Conservation (phyloP, 352 stramenopile species). For the Phytophthora palmivora region DNA sequence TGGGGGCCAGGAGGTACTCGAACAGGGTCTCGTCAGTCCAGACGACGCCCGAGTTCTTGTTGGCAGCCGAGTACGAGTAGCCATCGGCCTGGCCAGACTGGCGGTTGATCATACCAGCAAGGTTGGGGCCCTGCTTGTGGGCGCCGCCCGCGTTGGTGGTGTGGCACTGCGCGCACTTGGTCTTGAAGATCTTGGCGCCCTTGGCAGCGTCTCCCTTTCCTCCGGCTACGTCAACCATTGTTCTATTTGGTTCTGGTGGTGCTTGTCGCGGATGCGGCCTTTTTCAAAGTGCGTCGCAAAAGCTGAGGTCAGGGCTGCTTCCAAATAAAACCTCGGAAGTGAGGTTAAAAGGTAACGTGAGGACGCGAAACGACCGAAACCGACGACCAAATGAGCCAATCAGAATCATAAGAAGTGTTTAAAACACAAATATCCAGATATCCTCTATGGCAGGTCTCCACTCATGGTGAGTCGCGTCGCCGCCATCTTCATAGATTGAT, state of each 20-base stretch:
- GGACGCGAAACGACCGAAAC: constrained; percentile 34
- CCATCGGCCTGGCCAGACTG: constrained; percentile 96
- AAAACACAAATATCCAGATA: constrained; percentile 1
- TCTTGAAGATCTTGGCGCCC: constrained; percentile 97
- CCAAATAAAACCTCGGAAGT: constrained; percentile 18
- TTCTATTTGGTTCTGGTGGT: constrained; percentile 38
- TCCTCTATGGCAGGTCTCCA: no score
- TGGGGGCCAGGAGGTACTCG: constrained; percentile 98
- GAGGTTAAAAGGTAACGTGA: constrained; percentile 34
- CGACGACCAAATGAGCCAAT: constrained; percentile 18
- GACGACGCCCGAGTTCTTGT: constrained; percentile 98
- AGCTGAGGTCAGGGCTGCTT: constrained; percentile 7
- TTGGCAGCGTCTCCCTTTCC: constrained; percentile 83
- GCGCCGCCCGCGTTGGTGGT: constrained; percentile 88
- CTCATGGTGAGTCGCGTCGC: no score
- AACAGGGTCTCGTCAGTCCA: constrained; percentile 99
- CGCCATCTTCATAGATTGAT: no score
- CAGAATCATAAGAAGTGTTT: not conserved
- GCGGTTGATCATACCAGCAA: constrained; percentile 96
- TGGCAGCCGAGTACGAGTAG: constrained; percentile 98
- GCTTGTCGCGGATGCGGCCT: constrained; percentile 33
- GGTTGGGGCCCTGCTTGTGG: constrained; percentile 99
- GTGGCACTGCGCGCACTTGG: constrained; percentile 97
- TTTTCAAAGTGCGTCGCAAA: constrained; percentile 53
- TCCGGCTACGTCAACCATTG: constrained; percentile 53